Evolutionary conservation across 1,139 yeast species (phyloP), one percentile per base, ranked within the genome.

Genomic region (Geotrichum citri-aurantii): DNA sequence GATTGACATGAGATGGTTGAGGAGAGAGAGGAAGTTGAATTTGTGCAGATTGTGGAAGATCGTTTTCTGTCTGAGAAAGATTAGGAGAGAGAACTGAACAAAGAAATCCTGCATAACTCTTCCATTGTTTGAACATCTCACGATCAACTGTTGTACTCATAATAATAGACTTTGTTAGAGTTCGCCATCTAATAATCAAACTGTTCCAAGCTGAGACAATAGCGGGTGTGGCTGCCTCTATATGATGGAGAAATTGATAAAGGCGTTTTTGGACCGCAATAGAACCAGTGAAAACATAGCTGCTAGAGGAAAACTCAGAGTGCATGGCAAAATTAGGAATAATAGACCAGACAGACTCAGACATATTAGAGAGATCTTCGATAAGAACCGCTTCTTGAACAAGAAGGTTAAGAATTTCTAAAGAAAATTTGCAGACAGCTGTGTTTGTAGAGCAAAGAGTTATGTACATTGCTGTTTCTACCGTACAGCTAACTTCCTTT

Each of bases 181-280:
- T 61, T 79, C 75, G 66, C 85, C 85, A 53, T 74, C 77, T 29
- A 80, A 79, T 54, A 78, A 78, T 62, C 80, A 75, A 69, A 80
- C 76, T 21, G 68, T 74, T 63, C 88, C 93, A 85, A 1, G 85
- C 82, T 59, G 81, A 82, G 48, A 81, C 75, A 44, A 88, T 72
- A 0, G 89, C 81, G 46, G 77, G 75, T 0, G 89, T 83, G 1
- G 93, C 88, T 44, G 72, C 73, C 7, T 81, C 80, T 17, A 83
- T 67, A 42, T 66, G 75, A 60, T 83, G 77, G 57, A 86, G 72
- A 50, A 87, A 76, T 62, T 79, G 78, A 65, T 83, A 75, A 59
- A 88, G 74, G 60, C 85, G 80, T 68, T 88, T 87, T 68, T 88
- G 93, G 37, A 87, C 77, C 0, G 95, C 91, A 17, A 87, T 88